These are phyloP conservation scores for Monilinia laxa DNA, from an alignment of 2,329 filamentous ascomycete genomes.

Conservation along the genomic window DNA sequence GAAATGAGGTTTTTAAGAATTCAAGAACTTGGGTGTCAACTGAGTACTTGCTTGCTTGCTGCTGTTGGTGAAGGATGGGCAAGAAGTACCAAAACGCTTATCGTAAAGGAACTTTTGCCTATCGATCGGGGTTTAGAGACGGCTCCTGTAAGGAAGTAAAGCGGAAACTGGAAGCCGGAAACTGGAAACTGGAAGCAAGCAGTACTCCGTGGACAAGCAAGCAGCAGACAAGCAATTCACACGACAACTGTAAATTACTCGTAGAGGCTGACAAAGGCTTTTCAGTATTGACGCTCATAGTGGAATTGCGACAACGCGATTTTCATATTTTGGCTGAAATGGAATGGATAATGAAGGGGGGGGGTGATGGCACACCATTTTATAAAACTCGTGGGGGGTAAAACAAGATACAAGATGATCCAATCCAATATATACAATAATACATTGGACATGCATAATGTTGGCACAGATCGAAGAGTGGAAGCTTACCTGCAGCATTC, in stretches of 20 bases:
- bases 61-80: conserved; percentile 5
- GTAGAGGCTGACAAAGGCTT: background rate
- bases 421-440: background rate
- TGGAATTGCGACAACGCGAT: background rate
- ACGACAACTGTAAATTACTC: conserved; percentile 5
- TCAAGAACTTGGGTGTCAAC: background rate
- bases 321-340: background rate
- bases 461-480: conserved; percentile 16
- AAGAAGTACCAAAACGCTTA: conserved; percentile 19
- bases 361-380: conserved; percentile 14
- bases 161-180: too few relatives aligned
- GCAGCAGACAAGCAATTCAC: background rate
- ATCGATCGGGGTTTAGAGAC: conserved; percentile 22
- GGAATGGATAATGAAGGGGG: background rate
- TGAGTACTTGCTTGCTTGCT: conserved; percentile 12
- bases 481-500: conserved; percentile 41
- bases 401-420: background rate
- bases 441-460: conserved; percentile 2
- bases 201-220: too few relatives aligned
- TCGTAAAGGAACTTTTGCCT: conserved; percentile 14
- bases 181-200: too few relatives aligned
- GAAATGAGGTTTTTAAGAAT: background rate
- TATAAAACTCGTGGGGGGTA: conserved; percentile 13
- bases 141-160: conserved; percentile 12
- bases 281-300: background rate